Conservation (phyloP, 2,329 filamentous ascomycete genomes). For the Exophiala calicioides region DNA sequence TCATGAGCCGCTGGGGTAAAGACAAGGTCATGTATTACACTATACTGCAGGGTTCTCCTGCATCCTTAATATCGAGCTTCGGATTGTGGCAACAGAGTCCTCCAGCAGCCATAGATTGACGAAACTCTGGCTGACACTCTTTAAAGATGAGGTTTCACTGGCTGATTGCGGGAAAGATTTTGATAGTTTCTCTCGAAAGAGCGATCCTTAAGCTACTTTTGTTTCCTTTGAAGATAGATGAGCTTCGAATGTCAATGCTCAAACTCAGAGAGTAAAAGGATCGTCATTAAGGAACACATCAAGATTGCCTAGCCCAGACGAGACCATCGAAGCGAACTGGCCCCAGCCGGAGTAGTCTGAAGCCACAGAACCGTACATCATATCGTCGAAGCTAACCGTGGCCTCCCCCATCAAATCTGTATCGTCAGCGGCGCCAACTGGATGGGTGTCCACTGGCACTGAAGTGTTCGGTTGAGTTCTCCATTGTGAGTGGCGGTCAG, state of each 20-base stretch:
- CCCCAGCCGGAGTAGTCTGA: constrained; percentile 32
- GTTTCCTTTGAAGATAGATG: background rate
- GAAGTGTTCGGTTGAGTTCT: constrained; percentile 4
- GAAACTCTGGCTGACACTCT: too few species aligned
- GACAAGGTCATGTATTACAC: too few species aligned
- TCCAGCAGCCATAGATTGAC: too few species aligned
- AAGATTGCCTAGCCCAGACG: constrained; percentile 27
- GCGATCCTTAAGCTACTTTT: background rate
- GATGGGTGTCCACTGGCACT: constrained; percentile 16
- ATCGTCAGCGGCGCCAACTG: constrained; percentile 23
- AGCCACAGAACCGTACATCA: constrained; percentile 3
- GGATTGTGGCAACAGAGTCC: too few species aligned
- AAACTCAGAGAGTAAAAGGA: constrained; percentile 11
- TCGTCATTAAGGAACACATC: constrained; percentile 15
- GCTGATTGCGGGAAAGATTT: too few species aligned
- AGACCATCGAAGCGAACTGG: constrained; percentile 34
- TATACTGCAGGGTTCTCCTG: too few species aligned
- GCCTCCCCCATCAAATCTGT: constrained; percentile 6
- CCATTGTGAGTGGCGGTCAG: constrained; percentile 3
- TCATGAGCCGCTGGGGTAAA: too few species aligned
- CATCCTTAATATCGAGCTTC: too few species aligned
- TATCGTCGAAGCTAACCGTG: constrained; percentile 6
- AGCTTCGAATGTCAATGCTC: background rate
- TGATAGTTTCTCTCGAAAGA: background rate
- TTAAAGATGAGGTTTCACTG: too few species aligned